phyloP scores from a whole-genome alignment of 2,329 filamentous ascomycete species.

The Apiospora hydei region DNA sequence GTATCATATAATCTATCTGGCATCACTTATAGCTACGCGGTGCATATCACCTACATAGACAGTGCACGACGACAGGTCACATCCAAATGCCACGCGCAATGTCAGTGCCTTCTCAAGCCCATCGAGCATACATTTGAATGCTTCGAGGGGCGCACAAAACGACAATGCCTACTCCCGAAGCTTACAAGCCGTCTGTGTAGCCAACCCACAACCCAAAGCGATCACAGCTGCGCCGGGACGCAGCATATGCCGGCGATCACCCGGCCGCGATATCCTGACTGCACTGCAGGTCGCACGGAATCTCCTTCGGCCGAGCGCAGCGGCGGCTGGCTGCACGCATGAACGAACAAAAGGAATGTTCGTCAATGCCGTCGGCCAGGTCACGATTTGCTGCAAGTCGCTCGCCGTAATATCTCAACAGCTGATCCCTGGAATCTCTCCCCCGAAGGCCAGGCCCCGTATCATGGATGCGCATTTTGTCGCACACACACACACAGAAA shows the following conservation, averaged over 20 bases:
- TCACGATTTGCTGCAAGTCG: not conserved
- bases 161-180: not conserved
- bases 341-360: not conserved
- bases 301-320: constrained; percentile 4
- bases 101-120: too few relatives aligned
- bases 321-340: not conserved
- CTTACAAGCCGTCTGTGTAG: not conserved
- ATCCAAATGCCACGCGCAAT: too few relatives aligned
- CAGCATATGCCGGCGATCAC: not conserved
- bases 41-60: too few relatives aligned
- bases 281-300: not conserved
- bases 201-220: not conserved
- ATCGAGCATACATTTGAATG: too few relatives aligned
- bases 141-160: not conserved
- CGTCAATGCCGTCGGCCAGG: not conserved
- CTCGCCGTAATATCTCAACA: not conserved
- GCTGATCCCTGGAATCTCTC: not conserved
- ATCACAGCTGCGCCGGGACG: not conserved
- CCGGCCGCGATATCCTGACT: not conserved
- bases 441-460: not conserved
- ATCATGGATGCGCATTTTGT: not conserved
- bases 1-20: too few relatives aligned
- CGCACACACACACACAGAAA: not conserved
- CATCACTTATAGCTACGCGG: too few relatives aligned
- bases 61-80: too few relatives aligned